These are phyloP conservation scores for Xylaria arbuscula DNA, from an alignment of 2,329 filamentous ascomycete genomes.

Conservation along the genomic window DNA sequence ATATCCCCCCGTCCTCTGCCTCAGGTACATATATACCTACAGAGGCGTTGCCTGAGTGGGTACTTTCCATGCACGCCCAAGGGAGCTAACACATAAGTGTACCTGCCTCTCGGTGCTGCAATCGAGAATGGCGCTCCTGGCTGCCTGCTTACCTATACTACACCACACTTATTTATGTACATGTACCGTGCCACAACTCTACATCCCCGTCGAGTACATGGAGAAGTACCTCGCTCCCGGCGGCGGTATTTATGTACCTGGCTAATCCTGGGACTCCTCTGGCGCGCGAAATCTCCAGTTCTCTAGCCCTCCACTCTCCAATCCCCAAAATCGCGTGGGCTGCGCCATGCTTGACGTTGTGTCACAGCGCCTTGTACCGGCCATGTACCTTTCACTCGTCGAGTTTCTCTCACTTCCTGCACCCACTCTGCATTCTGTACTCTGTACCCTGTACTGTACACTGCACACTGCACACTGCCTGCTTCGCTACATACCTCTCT, in stretches of 20 bases:
- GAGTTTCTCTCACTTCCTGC: slow-evolving; percentile 17
- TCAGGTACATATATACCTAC: not conserved
- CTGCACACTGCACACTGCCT: slow-evolving; percentile 12
- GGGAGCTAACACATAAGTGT: slow-evolving; percentile 32
- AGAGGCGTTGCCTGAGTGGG: slow-evolving; percentile 32
- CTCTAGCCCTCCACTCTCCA: slow-evolving; percentile 32
- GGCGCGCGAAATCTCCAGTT: slow-evolving; percentile 33
- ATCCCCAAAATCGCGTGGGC: slow-evolving; percentile 37
- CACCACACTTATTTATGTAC: slow-evolving; percentile 11
- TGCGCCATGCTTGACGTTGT: slow-evolving; percentile 39
- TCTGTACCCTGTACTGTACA: not conserved
- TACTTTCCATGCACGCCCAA: slow-evolving; percentile 27
- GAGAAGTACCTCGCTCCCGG: slow-evolving; percentile 22
- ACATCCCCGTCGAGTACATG: slow-evolving; percentile 21
- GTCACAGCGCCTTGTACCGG: slow-evolving; percentile 45
- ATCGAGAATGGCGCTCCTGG: slow-evolving; percentile 30
- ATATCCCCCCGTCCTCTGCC: slow-evolving; percentile 1
- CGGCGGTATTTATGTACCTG: slow-evolving; percentile 28
- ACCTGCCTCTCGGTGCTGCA: slow-evolving; percentile 38
- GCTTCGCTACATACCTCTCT: slow-evolving; percentile 15
- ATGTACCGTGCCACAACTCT: slow-evolving; percentile 33
- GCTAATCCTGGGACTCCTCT: slow-evolving; percentile 16
- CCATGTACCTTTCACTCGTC: slow-evolving; percentile 40
- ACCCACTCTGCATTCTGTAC: not conserved
- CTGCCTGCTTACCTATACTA: slow-evolving; percentile 27